Percentiles rank a stretch among this genome's conserved stretches.
phyloP scores from a whole-genome alignment of 2,329 filamentous ascomycete genomes.

The Rhytidhysteron rufulum region DNA sequence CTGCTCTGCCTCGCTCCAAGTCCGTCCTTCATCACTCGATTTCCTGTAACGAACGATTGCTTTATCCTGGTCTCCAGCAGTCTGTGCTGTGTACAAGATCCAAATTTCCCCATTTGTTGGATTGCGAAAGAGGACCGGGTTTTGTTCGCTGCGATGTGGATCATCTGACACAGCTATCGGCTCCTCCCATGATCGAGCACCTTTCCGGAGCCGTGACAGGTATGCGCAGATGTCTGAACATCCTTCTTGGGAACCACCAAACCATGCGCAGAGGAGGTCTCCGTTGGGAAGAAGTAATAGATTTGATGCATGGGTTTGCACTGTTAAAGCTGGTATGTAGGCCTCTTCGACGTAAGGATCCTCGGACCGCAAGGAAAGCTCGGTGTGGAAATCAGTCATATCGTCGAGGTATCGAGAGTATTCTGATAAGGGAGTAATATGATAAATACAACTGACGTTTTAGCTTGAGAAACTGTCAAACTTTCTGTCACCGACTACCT shows the following conservation, averaged over 20 bases:
- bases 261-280: constrained; percentile 46
- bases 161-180: constrained; percentile 43
- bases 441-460: too few species aligned
- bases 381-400: too few species aligned
- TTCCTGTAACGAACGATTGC: constrained; percentile 36
- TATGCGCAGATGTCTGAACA: constrained; percentile 45
- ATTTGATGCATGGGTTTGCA: too few species aligned
- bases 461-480: too few species aligned
- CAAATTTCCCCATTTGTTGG: constrained; percentile 35
- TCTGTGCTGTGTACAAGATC: constrained; percentile 45
- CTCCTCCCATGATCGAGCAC: constrained; percentile 26
- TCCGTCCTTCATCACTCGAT: constrained; percentile 33
- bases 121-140: constrained; percentile 41
- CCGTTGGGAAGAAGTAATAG: too few species aligned
- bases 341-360: too few species aligned
- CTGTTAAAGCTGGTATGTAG: too few species aligned
- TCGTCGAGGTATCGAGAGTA: too few species aligned
- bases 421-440: too few species aligned
- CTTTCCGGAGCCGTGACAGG: constrained; percentile 34
- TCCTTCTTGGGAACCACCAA: constrained; percentile 46
- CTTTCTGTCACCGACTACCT: too few species aligned
- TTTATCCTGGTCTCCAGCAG: constrained; percentile 43
- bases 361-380: too few species aligned
- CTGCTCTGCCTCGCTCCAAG: constrained; percentile 33
- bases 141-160: constrained; percentile 42